These are phyloP conservation scores for Russula sp. DNA, from an alignment of 768 basidiomycete species.

Conservation along the genomic window DNA sequence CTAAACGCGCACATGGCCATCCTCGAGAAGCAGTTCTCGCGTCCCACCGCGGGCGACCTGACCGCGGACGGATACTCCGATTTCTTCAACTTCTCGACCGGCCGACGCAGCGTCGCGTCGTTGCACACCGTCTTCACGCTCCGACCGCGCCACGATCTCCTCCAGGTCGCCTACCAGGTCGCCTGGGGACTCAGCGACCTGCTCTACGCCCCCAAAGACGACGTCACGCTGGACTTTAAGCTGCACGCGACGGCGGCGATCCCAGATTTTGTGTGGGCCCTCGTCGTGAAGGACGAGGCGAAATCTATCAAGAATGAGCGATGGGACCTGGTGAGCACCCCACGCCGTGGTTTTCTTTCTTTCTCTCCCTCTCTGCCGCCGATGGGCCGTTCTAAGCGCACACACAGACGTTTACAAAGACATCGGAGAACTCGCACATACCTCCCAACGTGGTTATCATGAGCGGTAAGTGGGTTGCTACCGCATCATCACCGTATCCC, in stretches of 20 bases:
- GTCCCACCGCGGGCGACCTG: conserved; percentile 50
- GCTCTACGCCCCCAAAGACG: conserved; percentile 62
- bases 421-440: conserved; percentile 56
- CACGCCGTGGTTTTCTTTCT: background rate
- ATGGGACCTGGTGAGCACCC: conserved; percentile 78
- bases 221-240: conserved; percentile 73
- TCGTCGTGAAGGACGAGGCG: conserved; percentile 78
- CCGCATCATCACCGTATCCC: background rate
- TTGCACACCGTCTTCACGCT: conserved; percentile 77
- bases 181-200: conserved; percentile 67
- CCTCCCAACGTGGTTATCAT: conserved; percentile 64
- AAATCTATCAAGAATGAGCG: conserved; percentile 58
- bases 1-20: conserved; percentile 51
- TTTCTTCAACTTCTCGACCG: conserved; percentile 84
- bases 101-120: conserved; percentile 67
- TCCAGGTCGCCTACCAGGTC: conserved; percentile 58
- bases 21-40: conserved; percentile 69
- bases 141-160: conserved; percentile 77
- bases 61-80: conserved; percentile 68
- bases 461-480: conserved; percentile 45
- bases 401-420: conserved; percentile 73
- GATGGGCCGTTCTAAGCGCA: conserved; percentile 1
- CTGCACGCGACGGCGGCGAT: conserved; percentile 45
- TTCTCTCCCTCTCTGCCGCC: background rate
- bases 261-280: conserved; percentile 74